A percentile compares a stretch with the other conserved stretches of the same genome.
phyloP scores from a whole-genome alignment of 2,329 filamentous ascomycete genomes.

The Sphaerulina vaccinii region DNA sequence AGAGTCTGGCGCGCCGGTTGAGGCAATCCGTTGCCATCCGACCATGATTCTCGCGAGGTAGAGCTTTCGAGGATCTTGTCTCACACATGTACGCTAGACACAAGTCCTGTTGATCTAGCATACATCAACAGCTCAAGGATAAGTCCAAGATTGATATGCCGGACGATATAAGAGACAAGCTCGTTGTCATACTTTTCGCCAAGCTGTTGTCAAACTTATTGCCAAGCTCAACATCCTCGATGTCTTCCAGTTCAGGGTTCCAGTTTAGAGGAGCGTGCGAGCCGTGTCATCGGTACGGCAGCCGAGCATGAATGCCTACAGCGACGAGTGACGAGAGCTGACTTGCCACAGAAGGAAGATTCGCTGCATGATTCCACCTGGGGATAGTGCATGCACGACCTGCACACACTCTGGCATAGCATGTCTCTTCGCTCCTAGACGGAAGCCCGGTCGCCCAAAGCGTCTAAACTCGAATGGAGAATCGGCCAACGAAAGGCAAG shows the following conservation, averaged over 20 bases:
- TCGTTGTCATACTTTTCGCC: neutral
- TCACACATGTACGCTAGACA: neutral
- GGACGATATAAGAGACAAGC: neutral
- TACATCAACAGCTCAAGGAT: neutral
- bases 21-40: too few species aligned
- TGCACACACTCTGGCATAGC: conserved; percentile 10
- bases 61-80: too few species aligned
- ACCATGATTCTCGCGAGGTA: too few species aligned
- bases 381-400: conserved; percentile 7
- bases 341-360: conserved; percentile 12
- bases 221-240: neutral
- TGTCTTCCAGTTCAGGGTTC: neutral
- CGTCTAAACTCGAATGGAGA: conserved; percentile 4
- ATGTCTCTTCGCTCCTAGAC: conserved; percentile 12
- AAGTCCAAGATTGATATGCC: neutral
- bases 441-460: conserved; percentile 12
- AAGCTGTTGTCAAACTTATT: neutral
- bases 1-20: too few species aligned
- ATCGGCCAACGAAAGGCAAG: conserved; percentile 1
- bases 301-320: neutral
- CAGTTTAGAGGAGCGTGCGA: conserved; percentile 7
- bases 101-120: neutral
- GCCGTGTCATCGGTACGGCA: neutral
- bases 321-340: neutral
- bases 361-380: conserved; percentile 10